Base-by-base conservation (phyloP, 306 rosid genomes). In the Trifolium dubium region DNA sequence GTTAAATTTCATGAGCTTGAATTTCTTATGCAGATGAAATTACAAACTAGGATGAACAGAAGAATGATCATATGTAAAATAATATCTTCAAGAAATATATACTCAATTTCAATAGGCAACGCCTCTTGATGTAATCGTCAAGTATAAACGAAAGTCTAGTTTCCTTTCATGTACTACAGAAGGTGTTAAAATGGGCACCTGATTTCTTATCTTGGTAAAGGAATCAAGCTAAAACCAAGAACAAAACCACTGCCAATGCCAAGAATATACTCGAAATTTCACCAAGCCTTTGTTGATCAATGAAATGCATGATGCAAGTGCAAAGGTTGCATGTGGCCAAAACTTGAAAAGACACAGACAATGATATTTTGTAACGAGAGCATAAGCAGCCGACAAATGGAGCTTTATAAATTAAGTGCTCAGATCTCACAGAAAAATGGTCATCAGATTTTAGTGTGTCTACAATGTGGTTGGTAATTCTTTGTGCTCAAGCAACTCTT, bases 1-100 rank as follows among this genome's bases (percentile, higher is more conserved):
- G 87, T 89, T 79, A 89, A 76, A 75, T 78, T 31, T 55, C 75
- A 72, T 47, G 60, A 50, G 72, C 69, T 60, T 80, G 61, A 73
- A 69, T 73, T 28, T 81, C 74, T 65, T 43, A 44, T 14, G 54
- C 78, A 77, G 68, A 44, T 56, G 67, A 64, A 63, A 84, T 74
- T 62, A 6, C 60, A 41, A 72, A 67, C 56, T 44, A 55, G 31
- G 10, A 56, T 34, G 35, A 77, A 43, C 59, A 58, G 47, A 37
- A 70, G 44, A 66, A 35, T 32, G 47, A 74, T 75, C 65, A 46
- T 39, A 60, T 3, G 30, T 40, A 71, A 70, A 65, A 75, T 83
- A 67, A 41, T 47, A 59, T 56, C 67, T 66, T 15, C 44, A 59
- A 64, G 71, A 67, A 59, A 67, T 19, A 58, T 15, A 46, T 37